A percentile compares a stretch with the other conserved stretches of the same genome.
These are phyloP conservation scores for Rhododendron henanense DNA, from an alignment of 148 eudicot genomes.

Conservation along the genomic window DNA sequence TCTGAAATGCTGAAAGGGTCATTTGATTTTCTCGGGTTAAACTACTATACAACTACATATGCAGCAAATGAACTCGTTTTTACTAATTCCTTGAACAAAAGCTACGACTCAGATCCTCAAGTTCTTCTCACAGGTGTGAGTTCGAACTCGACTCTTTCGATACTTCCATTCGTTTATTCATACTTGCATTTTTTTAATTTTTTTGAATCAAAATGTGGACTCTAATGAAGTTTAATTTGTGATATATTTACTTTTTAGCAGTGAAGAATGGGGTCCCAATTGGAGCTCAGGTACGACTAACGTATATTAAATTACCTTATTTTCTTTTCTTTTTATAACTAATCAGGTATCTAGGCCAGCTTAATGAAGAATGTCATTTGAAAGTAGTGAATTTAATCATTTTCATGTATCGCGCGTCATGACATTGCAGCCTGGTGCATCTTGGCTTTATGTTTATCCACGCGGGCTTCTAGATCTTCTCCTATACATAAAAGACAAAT, in stretches of 20 bases:
- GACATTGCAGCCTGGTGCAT: conserved; percentile 33
- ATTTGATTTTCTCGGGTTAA: conserved; percentile 53
- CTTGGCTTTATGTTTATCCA: conserved; percentile 45
- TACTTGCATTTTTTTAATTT: neutral
- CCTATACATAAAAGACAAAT: conserved; percentile 26
- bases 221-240: neutral
- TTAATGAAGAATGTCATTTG: too few relatives aligned
- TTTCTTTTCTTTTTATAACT: too few relatives aligned
- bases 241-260: conserved; percentile 12
- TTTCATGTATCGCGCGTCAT: neutral
- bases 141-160: neutral
- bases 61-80: neutral
- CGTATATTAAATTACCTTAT: too few relatives aligned
- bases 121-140: neutral
- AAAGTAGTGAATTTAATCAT: neutral
- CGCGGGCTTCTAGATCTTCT: conserved; percentile 39
- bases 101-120: neutral
- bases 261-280: conserved; percentile 39
- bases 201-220: neutral
- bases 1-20: conserved; percentile 29
- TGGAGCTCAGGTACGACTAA: too few relatives aligned
- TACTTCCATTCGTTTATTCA: neutral
- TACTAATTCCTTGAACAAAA: neutral
- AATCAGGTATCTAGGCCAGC: too few relatives aligned
- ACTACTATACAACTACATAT: conserved; percentile 5